Conservation (phyloP, 441 rosid species). For the Populus hybrid region DNA sequence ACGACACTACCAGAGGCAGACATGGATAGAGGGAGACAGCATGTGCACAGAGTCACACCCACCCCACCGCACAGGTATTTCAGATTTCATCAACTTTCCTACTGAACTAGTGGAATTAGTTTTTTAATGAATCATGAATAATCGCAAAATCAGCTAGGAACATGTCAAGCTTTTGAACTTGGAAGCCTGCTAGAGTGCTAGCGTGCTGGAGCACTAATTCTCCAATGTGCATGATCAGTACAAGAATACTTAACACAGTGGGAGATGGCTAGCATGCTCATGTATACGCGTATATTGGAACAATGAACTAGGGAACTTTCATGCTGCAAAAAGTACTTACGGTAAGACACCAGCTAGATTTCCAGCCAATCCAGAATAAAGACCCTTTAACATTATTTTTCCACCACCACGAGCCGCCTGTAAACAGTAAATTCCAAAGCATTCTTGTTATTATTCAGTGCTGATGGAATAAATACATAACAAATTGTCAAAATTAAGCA, state of each 20-base stretch:
- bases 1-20: not conserved
- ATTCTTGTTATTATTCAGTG: not conserved
- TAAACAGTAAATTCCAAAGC: not conserved
- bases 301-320: not conserved
- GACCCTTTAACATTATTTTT: conserved; percentile 40
- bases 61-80: not conserved
- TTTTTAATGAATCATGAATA: not conserved
- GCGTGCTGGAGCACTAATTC: not conserved
- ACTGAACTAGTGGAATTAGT: not conserved
- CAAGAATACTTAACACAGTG: not conserved
- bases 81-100: not conserved
- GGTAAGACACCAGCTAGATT: conserved; percentile 56
- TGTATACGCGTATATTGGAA: not conserved
- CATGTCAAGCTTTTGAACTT: not conserved
- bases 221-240: not conserved
- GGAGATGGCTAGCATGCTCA: not conserved
- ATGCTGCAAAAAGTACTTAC: conserved; percentile 30
- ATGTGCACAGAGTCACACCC: not conserved
- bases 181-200: not conserved
- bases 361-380: conserved; percentile 55
- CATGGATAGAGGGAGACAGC: not conserved
- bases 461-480: not conserved
- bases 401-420: conserved; percentile 52
- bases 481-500: not conserved
- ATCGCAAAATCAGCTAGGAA: not conserved